Conservation (phyloP, 1,139 yeast species). For the Kluyveromyces sp. region DNA sequence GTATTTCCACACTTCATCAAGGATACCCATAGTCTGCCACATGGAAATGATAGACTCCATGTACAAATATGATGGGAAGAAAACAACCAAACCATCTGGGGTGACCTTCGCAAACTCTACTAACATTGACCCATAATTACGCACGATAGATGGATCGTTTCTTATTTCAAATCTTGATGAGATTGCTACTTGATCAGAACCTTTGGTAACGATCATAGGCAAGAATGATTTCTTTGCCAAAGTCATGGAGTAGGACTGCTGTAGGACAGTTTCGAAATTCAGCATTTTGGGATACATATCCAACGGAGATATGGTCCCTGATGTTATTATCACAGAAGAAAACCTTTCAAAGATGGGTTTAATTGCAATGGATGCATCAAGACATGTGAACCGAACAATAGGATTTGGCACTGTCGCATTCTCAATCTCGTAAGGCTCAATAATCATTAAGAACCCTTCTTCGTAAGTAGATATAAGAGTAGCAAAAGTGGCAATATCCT, state of each 20-base stretch:
- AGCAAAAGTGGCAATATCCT: constrained; percentile 95
- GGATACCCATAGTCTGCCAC: constrained; percentile 98
- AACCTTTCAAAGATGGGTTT: constrained; percentile 94
- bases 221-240: constrained; percentile 85
- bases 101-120: constrained; percentile 92
- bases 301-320: constrained; percentile 96
- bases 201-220: constrained; percentile 94
- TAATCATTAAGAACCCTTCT: constrained; percentile 79
- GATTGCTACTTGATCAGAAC: constrained; percentile 95
- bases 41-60: constrained; percentile 97
- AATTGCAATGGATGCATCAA: constrained; percentile 96
- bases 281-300: constrained; percentile 99
- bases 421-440: constrained; percentile 95
- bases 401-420: constrained; percentile 98
- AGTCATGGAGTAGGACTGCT: constrained; percentile 94
- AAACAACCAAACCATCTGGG: constrained; percentile 97
- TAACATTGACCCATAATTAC: constrained; percentile 88
- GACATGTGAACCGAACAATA: constrained; percentile 84
- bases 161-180: constrained; percentile 94
- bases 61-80: constrained; percentile 91
- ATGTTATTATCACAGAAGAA: constrained; percentile 89
- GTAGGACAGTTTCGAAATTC: constrained; percentile 88
- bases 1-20: constrained; percentile 98
- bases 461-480: constrained; percentile 93
- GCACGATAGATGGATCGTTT: constrained; percentile 94